These are phyloP conservation scores for Gossypium trilobum DNA, from an alignment of 441 rosid species.

Conservation along the genomic window DNA sequence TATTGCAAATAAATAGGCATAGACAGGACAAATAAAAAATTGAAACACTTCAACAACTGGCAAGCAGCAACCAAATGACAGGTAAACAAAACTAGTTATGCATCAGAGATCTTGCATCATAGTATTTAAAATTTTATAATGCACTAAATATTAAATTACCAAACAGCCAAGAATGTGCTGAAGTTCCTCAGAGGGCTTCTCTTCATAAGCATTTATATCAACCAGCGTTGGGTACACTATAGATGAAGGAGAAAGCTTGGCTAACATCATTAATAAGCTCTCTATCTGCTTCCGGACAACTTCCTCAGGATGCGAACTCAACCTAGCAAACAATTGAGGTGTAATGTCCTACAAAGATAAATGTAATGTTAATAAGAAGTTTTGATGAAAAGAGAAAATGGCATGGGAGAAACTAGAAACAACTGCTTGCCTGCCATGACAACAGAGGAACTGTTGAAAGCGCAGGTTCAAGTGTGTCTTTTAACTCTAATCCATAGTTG, in stretches of 20 bases:
- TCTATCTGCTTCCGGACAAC: conserved; percentile 80
- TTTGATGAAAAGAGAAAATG: conserved; percentile 19
- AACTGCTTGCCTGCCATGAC: conserved; percentile 81
- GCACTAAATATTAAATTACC: conserved; percentile 43
- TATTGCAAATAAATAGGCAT: background rate
- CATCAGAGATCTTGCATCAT: background rate
- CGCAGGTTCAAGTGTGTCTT: conserved; percentile 67
- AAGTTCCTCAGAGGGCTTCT: conserved; percentile 79
- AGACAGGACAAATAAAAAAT: background rate
- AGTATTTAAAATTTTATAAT: background rate
- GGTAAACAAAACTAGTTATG: background rate
- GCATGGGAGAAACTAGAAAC: conserved; percentile 10
- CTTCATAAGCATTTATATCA: conserved; percentile 70
- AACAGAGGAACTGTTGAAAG: conserved; percentile 76
- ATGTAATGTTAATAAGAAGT: conserved; percentile 1
- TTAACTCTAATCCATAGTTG: conserved; percentile 80
- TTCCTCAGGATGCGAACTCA: conserved; percentile 91
- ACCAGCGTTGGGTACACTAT: conserved; percentile 87
- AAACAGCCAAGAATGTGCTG: conserved; percentile 65
- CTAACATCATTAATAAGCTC: conserved; percentile 75
- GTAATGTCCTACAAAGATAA: conserved; percentile 59
- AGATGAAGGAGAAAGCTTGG: conserved; percentile 85
- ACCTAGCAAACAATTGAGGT: conserved; percentile 88
- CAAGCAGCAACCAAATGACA: conserved; percentile 7
- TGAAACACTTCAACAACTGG: background rate